phyloP scores from a whole-genome alignment of 2,329 filamentous ascomycete genomes.

The Pseudogymnoascus sp. region DNA sequence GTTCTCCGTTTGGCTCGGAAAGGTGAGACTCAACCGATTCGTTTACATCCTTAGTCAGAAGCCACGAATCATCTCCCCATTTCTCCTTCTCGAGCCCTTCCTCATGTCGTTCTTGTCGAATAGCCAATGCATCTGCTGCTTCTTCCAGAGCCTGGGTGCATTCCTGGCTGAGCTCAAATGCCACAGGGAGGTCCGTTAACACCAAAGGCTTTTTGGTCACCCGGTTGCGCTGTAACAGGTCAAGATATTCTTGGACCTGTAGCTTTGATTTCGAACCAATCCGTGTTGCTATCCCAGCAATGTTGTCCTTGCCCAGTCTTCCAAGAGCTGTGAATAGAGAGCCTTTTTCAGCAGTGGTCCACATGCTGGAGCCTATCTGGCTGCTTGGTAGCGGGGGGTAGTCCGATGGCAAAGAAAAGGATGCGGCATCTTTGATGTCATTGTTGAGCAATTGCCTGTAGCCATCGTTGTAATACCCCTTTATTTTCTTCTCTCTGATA shows the following conservation, averaged over 20 bases:
- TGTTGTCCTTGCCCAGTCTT: slow-evolving; percentile 54
- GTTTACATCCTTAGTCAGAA: slow-evolving; percentile 41
- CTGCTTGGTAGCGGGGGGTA: slow-evolving; percentile 32
- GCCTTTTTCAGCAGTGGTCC: slow-evolving; percentile 65
- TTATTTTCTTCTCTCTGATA: slow-evolving; percentile 17
- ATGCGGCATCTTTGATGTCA: slow-evolving; percentile 47
- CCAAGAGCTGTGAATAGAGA: slow-evolving; percentile 58
- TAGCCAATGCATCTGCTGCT: slow-evolving; percentile 57
- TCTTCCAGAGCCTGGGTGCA: slow-evolving; percentile 60
- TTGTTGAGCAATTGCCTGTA: slow-evolving; percentile 47
- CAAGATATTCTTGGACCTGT: slow-evolving; percentile 65
- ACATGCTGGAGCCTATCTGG: slow-evolving; percentile 62
- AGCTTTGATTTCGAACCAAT: slow-evolving; percentile 64
- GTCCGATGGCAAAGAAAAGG: slow-evolving; percentile 21
- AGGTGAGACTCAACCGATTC: slow-evolving; percentile 18
- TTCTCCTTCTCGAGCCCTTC: slow-evolving; percentile 48
- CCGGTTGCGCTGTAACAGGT: slow-evolving; percentile 40
- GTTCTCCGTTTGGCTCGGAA: slow-evolving; percentile 18
- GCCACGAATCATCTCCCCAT: slow-evolving; percentile 55
- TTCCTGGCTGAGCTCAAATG: slow-evolving; percentile 59
- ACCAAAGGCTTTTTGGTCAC: slow-evolving; percentile 29
- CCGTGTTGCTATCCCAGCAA: slow-evolving; percentile 51
- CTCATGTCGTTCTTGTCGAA: slow-evolving; percentile 57
- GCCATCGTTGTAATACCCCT: slow-evolving; percentile 38
- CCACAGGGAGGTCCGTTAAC: slow-evolving; percentile 57